Evolutionary conservation across 192 early-diverging fungal species (phyloP).

Genomic region (Backusella tuberculispora): DNA sequence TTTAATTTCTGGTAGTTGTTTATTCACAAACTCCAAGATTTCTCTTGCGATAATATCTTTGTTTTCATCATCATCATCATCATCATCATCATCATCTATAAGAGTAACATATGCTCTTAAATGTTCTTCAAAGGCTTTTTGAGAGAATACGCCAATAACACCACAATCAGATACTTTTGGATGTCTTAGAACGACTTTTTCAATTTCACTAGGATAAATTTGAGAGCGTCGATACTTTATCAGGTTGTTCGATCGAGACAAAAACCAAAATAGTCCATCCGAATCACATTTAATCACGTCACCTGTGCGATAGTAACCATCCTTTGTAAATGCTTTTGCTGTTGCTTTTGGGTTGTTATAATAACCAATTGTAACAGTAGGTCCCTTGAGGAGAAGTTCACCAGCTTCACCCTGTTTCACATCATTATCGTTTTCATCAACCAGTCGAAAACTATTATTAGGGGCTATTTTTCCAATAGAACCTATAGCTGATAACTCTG

Average conservation of each 20-base stretch:
- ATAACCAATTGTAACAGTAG: constrained; percentile 51
- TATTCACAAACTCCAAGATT: background rate
- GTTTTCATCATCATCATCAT: background rate
- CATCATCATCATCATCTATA: too few relatives aligned
- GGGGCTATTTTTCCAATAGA: constrained; percentile 42
- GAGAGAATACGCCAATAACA: background rate
- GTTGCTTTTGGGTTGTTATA: constrained; percentile 47
- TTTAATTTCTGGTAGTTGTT: background rate
- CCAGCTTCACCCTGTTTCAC: constrained; percentile 52
- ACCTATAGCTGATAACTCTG: constrained; percentile 7
- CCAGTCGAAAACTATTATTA: constrained; percentile 38
- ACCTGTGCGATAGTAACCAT: constrained; percentile 55
- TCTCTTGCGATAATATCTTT: background rate
- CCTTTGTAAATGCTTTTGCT: constrained; percentile 45
- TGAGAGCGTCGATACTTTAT: constrained; percentile 60
- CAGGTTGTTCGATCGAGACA: constrained; percentile 72
- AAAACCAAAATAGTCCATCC: constrained; percentile 63
- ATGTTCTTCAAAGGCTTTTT: background rate
- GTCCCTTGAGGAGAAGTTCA: constrained; percentile 46
- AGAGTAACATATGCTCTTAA: background rate
- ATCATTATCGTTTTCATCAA: constrained; percentile 48
- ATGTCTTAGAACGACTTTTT: too few relatives aligned
- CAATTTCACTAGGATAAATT: constrained; percentile 70
- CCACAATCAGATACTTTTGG: too few relatives aligned
- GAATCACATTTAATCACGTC: constrained; percentile 61